Evolutionary conservation across 768 basidiomycete genomes (phyloP).

Genomic region (Russula virescens): DNA sequence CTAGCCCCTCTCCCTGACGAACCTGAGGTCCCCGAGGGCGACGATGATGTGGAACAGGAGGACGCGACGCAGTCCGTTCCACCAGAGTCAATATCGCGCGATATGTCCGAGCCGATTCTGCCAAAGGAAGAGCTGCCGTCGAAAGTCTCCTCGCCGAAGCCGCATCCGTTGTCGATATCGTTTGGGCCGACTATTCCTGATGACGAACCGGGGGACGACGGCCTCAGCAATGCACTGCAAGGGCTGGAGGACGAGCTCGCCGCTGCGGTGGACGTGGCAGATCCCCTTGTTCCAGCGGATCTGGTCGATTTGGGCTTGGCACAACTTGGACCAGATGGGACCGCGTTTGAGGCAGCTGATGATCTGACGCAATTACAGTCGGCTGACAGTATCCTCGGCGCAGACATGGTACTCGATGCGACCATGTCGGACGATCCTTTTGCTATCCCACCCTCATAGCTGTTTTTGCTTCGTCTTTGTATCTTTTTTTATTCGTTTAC

Average conservation of each 20-base stretch:
- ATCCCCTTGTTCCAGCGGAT: slow-evolving; percentile 28
- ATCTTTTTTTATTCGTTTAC: background rate
- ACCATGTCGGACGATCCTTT: slow-evolving; percentile 52
- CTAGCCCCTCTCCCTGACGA: slow-evolving; percentile 76
- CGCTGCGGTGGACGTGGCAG: slow-evolving; percentile 31
- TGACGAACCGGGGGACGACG: slow-evolving; percentile 25
- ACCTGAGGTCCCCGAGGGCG: slow-evolving; percentile 67
- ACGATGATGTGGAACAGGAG: slow-evolving; percentile 72
- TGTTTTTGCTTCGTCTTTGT: no score
- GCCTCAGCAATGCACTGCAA: slow-evolving; percentile 52
- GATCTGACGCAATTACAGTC: slow-evolving; percentile 54
- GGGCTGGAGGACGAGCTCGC: slow-evolving; percentile 45
- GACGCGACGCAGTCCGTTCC: slow-evolving; percentile 42
- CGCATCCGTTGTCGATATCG: slow-evolving; percentile 54
- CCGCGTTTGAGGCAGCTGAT: slow-evolving; percentile 47
- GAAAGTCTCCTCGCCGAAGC: slow-evolving; percentile 63
- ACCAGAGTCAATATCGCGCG: slow-evolving; percentile 36
- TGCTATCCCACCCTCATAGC: slow-evolving; percentile 24
- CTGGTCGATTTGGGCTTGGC: slow-evolving; percentile 58
- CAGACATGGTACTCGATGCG: slow-evolving; percentile 49
- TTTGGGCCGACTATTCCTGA: slow-evolving; percentile 40
- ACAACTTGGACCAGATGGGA: slow-evolving; percentile 58
- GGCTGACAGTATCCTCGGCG: slow-evolving; percentile 51
- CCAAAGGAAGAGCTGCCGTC: slow-evolving; percentile 45
- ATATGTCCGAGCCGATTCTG: slow-evolving; percentile 35